Evolutionary conservation across 1,284 basidiomycete genomes (phyloP), one percentile per base, ranked within the genome.

Genomic region (Malassezia psittaci): DNA sequence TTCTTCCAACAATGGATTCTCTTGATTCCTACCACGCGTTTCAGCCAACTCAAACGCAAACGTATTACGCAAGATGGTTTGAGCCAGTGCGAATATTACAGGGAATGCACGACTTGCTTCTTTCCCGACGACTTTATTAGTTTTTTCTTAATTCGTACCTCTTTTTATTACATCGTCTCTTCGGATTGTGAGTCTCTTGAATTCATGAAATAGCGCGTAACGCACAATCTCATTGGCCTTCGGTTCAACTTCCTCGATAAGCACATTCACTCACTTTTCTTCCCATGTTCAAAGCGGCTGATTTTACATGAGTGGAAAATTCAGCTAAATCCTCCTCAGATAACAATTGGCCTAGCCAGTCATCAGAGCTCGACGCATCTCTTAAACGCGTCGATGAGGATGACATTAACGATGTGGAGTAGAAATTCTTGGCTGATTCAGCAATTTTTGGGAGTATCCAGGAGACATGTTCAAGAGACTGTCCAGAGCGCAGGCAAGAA

Each of bases 1-100:
- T 19, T 54, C 18, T 16, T 32, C 33, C 18, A 58, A 32, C 9
- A 51, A 37, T 29, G 59, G 59, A 39, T 62, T 62, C 42, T 65
- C 64, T 12, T 52, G 36, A 21, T 60, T 60, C 5, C 53, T 40
- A 5, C 48, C 54, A 12, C 64, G 57, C 10, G 64, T 29, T 52
- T 65, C 64, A 11, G 64, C 64, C 9, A 67, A 46, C 50, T 67
- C 65, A 15, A 52, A 55, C 9, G 52, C 62, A 44, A 67, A 67
- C 2, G 64, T 58, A 10, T n/a, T 42, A 7, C 58, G 47, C 12
- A 67, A 54, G 8, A 51, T 54, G 29, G 52, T 29, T 29, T 64
- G 60, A 4, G 62, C 59, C 8, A 32, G 18, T 9, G 54, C 44
- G 19, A 65, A 57, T 2, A 67, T 51, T 15, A 62, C 40, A n/a